Base-by-base conservation (phyloP, 1,284 basidiomycete species). In the Gomphus sp. region DNA sequence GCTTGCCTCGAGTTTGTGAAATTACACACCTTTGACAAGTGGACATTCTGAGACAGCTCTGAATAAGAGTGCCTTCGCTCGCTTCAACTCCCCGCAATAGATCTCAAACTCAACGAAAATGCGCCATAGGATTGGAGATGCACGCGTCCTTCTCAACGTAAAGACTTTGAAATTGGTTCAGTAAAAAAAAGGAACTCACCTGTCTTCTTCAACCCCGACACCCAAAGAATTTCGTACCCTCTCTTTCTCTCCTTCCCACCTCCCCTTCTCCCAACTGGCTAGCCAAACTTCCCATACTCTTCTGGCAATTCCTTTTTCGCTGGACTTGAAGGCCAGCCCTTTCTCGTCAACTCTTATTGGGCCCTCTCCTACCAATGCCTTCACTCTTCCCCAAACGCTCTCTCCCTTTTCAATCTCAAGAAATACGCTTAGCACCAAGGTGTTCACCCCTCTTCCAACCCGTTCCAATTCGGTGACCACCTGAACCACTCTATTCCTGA, bases 61-160 rank as follows among this genome's bases (percentile, higher is more conserved):
- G 68, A 87, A 92, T 25, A 94, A 73, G 50, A 95, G 69, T 57
- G 80, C 80, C 71, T 95, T 95, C 4, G 91, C 93, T 36, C 77
- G 75, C 59, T 79, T 69, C 39, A 80, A 66, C 58, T 86, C 73
- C 1, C 80, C 82, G 53, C 78, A 77, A 53, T 81, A 78, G 41
- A 89, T 80, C 75, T 96, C 93, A 63, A 96, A 87, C 67, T 93
- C 89, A 63, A 95, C 78, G 64, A 82, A 89, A 14, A 93, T 72
- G 39, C 81, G 78, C 93, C 93, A 96, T 25, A 96, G 65, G 37
- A 84, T 73, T 9, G 82, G 68, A 62, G 88, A 91, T 18, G 76
- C 78, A 63, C 78, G 76, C 55, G 86, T 89, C 69, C 90, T 93
- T 65, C 62, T 36, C 31, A 51, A 54, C 57, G 53, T 58, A 33